Percentiles rank a stretch among this genome's conserved stretches.
These are phyloP conservation scores for Tylopilus sp. DNA, from an alignment of 1,284 basidiomycete species.

Conservation along the genomic window DNA sequence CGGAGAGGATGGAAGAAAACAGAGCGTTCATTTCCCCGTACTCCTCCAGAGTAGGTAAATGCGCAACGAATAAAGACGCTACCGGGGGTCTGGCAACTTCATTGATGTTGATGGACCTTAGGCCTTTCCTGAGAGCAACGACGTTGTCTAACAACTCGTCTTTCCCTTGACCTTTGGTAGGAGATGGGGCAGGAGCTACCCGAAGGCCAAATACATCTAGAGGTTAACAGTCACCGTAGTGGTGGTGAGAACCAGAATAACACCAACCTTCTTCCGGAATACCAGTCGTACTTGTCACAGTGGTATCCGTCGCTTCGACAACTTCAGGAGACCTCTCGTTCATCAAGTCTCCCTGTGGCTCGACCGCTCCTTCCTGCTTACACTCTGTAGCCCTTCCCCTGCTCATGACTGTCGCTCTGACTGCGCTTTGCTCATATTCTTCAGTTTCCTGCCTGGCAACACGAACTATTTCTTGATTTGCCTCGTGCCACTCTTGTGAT, in stretches of 20 bases:
- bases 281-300: neutral
- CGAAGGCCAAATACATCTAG: conserved; percentile 58
- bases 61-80: conserved; percentile 36
- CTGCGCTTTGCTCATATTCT: conserved; percentile 31
- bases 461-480: conserved; percentile 23
- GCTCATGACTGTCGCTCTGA: conserved; percentile 23
- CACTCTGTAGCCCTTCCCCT: conserved; percentile 23
- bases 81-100: conserved; percentile 45
- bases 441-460: conserved; percentile 21
- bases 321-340: neutral
- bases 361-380: conserved; percentile 17
- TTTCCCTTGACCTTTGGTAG: conserved; percentile 35
- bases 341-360: conserved; percentile 5
- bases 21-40: conserved; percentile 43
- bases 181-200: conserved; percentile 34
- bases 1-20: conserved; percentile 46
- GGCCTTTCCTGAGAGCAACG: conserved; percentile 48
- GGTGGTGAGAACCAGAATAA: conserved; percentile 2
- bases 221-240: conserved; percentile 1
- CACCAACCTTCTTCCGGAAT: conserved; percentile 27
- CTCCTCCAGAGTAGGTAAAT: conserved; percentile 51
- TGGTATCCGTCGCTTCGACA: conserved; percentile 1
- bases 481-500: conserved; percentile 21
- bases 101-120: conserved; percentile 59
- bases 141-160: conserved; percentile 41